Evolutionary conservation across 179 eudicot species (phyloP).

Genomic region (Drosera spatulata): DNA sequence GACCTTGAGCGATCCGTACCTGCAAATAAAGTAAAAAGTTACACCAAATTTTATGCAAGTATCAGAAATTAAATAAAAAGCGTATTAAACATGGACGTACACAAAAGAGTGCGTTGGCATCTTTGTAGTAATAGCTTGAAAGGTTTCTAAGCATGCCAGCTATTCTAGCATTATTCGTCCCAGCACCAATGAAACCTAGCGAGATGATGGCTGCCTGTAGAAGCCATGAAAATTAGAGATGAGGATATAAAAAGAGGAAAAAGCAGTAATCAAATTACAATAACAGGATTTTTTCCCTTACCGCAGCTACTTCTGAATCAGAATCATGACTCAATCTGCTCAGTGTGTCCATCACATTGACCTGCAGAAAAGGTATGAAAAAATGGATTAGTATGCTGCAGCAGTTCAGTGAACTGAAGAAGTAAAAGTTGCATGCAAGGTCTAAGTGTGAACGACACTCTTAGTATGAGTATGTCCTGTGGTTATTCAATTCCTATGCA

Average conservation of each 20-base stretch:
- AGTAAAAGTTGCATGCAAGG: no score
- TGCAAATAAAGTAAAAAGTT: slow-evolving; percentile 16
- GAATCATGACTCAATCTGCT: slow-evolving; percentile 97
- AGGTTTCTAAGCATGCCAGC: slow-evolving; percentile 96
- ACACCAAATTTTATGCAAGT: neutral
- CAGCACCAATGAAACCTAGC: slow-evolving; percentile 90
- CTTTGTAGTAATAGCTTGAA: slow-evolving; percentile 93
- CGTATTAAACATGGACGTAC: slow-evolving; percentile 26
- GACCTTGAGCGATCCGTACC: slow-evolving; percentile 99
- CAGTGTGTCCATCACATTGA: slow-evolving; percentile 95
- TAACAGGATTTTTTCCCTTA: slow-evolving; percentile 8
- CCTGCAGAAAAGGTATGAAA: slow-evolving; percentile 32
- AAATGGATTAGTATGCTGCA: neutral
- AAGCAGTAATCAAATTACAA: neutral
- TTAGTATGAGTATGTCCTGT: no score
- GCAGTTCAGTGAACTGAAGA: no score
- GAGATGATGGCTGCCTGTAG: slow-evolving; percentile 86
- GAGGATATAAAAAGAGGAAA: neutral
- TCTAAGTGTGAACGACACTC: no score
- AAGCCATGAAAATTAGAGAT: slow-evolving; percentile 4
- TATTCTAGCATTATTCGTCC: slow-evolving; percentile 93
- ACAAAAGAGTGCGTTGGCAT: slow-evolving; percentile 82
- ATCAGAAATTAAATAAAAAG: neutral
- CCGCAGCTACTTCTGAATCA: slow-evolving; percentile 94
- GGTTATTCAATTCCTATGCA: no score